Conservation (phyloP, 2,329 filamentous ascomycete species). For the Cyphellophora europaea region DNA sequence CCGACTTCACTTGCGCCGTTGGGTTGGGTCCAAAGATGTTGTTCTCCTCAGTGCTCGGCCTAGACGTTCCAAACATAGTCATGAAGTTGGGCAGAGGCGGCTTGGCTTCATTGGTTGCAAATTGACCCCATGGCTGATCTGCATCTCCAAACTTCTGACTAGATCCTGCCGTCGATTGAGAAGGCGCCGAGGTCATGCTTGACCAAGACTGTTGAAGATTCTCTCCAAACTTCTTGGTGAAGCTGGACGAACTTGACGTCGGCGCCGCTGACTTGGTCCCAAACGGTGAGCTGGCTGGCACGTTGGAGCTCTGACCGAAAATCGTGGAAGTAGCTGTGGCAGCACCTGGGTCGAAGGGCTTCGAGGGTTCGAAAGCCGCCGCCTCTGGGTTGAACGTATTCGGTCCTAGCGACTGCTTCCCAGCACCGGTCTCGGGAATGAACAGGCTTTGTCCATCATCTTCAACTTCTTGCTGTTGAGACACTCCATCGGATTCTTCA, state of each 20-base stretch:
- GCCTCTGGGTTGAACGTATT: slow-evolving; percentile 10
- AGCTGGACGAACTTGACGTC: slow-evolving; percentile 10
- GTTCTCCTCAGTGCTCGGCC: slow-evolving; percentile 1
- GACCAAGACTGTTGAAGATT: too few relatives aligned
- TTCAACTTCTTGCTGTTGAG: slow-evolving; percentile 25
- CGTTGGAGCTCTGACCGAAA: background rate
- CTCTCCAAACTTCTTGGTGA: too few relatives aligned
- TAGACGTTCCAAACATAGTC: slow-evolving; percentile 7
- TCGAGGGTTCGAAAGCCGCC: too few relatives aligned
- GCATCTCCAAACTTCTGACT: too few relatives aligned
- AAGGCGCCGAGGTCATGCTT: too few relatives aligned
- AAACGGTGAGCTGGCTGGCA: background rate
- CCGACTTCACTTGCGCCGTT: too few relatives aligned
- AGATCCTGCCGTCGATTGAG: too few relatives aligned
- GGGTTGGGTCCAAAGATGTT: too few relatives aligned
- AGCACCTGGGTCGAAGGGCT: too few relatives aligned
- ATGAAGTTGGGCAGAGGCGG: background rate
- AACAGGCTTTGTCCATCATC: slow-evolving; percentile 24
- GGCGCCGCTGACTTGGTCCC: slow-evolving; percentile 4
- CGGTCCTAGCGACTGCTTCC: background rate
- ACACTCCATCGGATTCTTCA: slow-evolving; percentile 24
- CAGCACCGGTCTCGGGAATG: slow-evolving; percentile 17
- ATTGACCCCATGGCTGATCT: slow-evolving; percentile 8
- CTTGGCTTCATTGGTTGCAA: slow-evolving; percentile 11
- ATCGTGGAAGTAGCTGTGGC: background rate